phyloP scores from a whole-genome alignment of 345 rosid species.

The Euphorbia peplus region DNA sequence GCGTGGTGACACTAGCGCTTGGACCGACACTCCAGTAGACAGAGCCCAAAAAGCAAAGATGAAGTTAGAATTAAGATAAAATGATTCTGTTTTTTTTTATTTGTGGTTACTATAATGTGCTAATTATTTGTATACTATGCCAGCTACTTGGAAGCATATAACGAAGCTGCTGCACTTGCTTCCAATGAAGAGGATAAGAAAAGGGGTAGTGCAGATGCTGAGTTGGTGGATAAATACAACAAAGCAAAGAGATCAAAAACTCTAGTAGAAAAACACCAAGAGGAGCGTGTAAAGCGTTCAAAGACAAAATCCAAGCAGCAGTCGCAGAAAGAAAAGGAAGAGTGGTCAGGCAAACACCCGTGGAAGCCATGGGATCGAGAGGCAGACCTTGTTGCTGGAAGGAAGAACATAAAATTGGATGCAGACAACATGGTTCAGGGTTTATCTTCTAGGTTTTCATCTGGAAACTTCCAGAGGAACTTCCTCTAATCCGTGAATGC shows the following conservation, averaged over 20 bases:
- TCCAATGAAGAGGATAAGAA: conserved; percentile 61
- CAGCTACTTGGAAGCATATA: conserved; percentile 88
- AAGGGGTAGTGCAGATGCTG: conserved; percentile 53
- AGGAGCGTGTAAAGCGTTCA: conserved; percentile 40
- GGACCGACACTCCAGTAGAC: conserved; percentile 90
- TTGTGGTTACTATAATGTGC: background rate
- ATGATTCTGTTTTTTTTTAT: conserved; percentile 6
- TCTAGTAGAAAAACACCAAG: conserved; percentile 72
- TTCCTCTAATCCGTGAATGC: conserved; percentile 16
- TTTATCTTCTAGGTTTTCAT: conserved; percentile 74
- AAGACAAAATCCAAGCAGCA: conserved; percentile 61
- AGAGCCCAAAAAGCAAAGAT: conserved; percentile 86
- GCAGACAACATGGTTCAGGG: conserved; percentile 65
- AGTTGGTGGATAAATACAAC: conserved; percentile 83
- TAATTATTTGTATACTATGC: conserved; percentile 14
- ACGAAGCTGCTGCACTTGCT: conserved; percentile 73
- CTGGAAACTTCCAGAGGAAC: conserved; percentile 62
- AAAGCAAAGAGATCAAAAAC: conserved; percentile 79
- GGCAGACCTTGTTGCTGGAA: conserved; percentile 73
- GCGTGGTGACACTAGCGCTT: conserved; percentile 79
- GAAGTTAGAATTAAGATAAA: conserved; percentile 53
- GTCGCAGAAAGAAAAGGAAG: conserved; percentile 48
- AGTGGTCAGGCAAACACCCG: conserved; percentile 85
- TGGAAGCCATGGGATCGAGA: conserved; percentile 99
- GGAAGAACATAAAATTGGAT: conserved; percentile 64